Evolutionary conservation across 805 yeast genomes (phyloP).

Genomic region (Lipomyces oligophaga): DNA sequence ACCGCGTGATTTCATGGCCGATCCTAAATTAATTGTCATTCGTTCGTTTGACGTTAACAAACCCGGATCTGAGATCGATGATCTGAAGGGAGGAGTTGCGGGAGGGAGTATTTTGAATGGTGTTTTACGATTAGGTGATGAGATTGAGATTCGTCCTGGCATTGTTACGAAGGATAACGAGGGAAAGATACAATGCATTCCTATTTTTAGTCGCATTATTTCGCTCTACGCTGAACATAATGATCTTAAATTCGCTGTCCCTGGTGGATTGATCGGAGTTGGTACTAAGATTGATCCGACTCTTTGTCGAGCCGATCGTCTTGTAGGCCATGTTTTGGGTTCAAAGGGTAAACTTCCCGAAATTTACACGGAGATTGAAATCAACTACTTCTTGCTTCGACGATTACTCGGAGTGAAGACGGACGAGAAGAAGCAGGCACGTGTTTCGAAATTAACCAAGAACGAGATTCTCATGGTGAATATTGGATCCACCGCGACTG

Average conservation of each 20-base stretch:
- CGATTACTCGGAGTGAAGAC: slow-evolving; percentile 97
- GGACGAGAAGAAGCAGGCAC: slow-evolving; percentile 76
- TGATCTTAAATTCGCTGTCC: slow-evolving; percentile 97
- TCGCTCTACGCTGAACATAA: slow-evolving; percentile 96
- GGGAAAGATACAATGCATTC: slow-evolving; percentile 87
- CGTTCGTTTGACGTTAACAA: slow-evolving; percentile 98
- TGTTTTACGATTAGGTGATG: slow-evolving; percentile 95
- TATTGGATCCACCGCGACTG: slow-evolving; percentile 98
- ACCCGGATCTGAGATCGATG: slow-evolving; percentile 97
- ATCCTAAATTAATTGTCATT: slow-evolving; percentile 93
- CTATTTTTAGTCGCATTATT: slow-evolving; percentile 89
- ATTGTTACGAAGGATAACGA: slow-evolving; percentile 92
- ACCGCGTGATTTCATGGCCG: slow-evolving; percentile 85
- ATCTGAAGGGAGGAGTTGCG: slow-evolving; percentile 98
- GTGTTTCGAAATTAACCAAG: slow-evolving; percentile 88
- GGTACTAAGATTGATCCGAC: slow-evolving; percentile 99
- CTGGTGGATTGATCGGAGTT: slow-evolving; percentile 99
- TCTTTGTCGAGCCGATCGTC: slow-evolving; percentile 97
- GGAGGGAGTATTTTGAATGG: slow-evolving; percentile 98
- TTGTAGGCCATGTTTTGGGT: slow-evolving; percentile 99
- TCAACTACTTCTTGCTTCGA: slow-evolving; percentile 93
- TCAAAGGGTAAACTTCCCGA: slow-evolving; percentile 94
- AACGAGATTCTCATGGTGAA: slow-evolving; percentile 98
- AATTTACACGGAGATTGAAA: slow-evolving; percentile 94
- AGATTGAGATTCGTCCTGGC: slow-evolving; percentile 98